Base-by-base conservation (phyloP, 768 basidiomycete species). In the Pleurotus citrinopileatus region DNA sequence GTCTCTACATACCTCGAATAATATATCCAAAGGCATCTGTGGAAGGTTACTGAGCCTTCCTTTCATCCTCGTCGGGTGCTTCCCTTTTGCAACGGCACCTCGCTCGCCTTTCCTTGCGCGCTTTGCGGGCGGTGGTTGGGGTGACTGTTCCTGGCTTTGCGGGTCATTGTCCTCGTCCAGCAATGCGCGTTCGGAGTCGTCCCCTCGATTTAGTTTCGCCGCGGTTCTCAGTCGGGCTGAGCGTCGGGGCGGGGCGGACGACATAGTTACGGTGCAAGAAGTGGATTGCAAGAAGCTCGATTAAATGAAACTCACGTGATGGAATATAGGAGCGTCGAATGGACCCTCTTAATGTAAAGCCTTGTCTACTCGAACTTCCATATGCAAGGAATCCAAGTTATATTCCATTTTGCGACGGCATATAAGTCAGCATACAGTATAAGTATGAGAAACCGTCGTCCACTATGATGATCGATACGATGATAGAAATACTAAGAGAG, bases 1-100 rank as follows among this genome's bases (percentile, higher is more conserved):
- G n/a, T 17, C 19, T 28, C 38, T 12, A 19, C 29, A 9, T 23
- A 56, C 55, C 46, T 57, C 57, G 26, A 48, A 55, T 27, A 57
- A 51, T 10, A 57, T 57, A 28, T 57, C 57, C 23, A 57, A 17
- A 13, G 57, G 57, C 57, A 57, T 57, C 28, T 57, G 51, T 0
- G 57, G 57, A 4, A 57, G 36, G 3, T 50, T 26, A 26, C 45
- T 42, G 19, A 57, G 53, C 47, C 50, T 57, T n/a, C 57, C 53
- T 23, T 37, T 43, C 26, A 15, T 29, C 15, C 45, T 28, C n/a
- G 32, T 36, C 29, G 19, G 17, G 32, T 10, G 48, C 48, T 51
- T 51, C 34, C 13, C 20, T 2, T 15, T 22, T 40, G 38, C 17
- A 9, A n/a, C 19, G 19, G 10, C 5, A 7, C 12, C 38, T 15